Base-by-base conservation (phyloP, 495 filamentous ascomycete genomes). In the Podospora comata region DNA sequence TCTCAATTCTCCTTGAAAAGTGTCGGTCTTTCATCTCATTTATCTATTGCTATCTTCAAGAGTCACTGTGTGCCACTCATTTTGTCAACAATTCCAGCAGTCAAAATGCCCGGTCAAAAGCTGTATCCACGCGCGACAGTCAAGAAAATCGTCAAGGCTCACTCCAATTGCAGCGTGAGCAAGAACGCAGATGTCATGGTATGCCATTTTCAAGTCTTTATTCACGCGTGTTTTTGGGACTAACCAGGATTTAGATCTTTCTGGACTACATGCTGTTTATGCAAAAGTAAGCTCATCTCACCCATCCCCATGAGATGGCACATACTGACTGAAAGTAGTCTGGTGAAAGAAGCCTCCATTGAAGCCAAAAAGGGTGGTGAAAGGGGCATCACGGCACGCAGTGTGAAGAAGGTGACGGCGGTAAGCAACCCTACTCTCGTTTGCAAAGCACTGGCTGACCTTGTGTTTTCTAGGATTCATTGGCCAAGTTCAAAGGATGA, bases 171-270 rank as follows among this genome's bases (percentile, higher is more conserved):
- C 70, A 89, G 84, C 65, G 78, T 96, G 69, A 91, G 89, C 82
- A 94, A 93, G 78, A 94, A 96, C 73, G 89, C 88, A 58, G 94
- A 97, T 80, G 88, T 96, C 66, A 80, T 94, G 82, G 92, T 97
- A 86, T 68, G 69, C 68, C 26, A 27, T 66, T 28, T 27, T 2
- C 7, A 13, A 48, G 39, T 11, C 1, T 5, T 34, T 20, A 34
- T 20, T 65, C 68, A 20, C 66, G 62, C 66, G 65, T 70, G 69
- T 67, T 59, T 55, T 64, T 23, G 64, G 70, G 28, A 72, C 71
- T 30, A 18, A 18, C 15, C 44, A 6, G 7, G 57, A 15, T 58
- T 27, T 69, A 95, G 92, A 90, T 95, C 26, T 96, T 93, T 74
- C 83, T 97, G 44, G 91, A 97, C 73, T 97, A 97, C 74, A 89